Conservation (phyloP, 495 filamentous ascomycete species). For the Jackrogersella multiformis region DNA sequence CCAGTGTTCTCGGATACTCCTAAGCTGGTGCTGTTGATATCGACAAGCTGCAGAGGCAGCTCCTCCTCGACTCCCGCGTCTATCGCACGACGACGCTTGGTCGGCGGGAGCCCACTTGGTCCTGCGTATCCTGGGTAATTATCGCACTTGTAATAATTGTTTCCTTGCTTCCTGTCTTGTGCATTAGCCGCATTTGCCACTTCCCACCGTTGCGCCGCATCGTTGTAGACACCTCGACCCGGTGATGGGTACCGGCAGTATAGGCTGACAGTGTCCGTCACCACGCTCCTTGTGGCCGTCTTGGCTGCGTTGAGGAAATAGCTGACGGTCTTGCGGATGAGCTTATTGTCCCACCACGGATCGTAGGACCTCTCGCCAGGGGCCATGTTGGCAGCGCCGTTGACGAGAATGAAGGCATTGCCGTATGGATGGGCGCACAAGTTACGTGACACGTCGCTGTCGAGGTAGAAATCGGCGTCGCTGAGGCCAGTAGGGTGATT, state of each 20-base stretch:
- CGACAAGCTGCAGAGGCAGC: not conserved
- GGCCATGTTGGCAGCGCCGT: not conserved
- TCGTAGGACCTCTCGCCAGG: not conserved
- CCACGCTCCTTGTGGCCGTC: not conserved
- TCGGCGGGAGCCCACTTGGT: not conserved
- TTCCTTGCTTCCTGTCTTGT: not conserved
- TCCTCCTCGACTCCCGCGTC: not conserved
- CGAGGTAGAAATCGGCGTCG: slow-evolving; percentile 4
- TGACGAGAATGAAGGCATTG: slow-evolving; percentile 1
- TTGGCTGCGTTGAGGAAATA: not conserved
- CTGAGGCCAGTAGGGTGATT: not conserved
- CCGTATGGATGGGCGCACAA: not conserved
- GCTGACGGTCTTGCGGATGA: not conserved
- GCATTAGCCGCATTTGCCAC: too few species aligned
- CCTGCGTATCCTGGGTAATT: slow-evolving; percentile 1
- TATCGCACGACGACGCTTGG: not conserved
- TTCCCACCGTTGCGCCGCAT: too few species aligned
- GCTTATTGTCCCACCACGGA: slow-evolving; percentile 5
- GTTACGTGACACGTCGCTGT: not conserved
- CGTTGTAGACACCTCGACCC: not conserved
- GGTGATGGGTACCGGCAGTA: slow-evolving; percentile 2
- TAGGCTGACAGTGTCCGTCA: not conserved
- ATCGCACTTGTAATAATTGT: not conserved
- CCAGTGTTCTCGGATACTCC: not conserved
- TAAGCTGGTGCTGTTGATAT: not conserved